A percentile compares a stretch with the other conserved stretches of the same genome.
These are phyloP conservation scores for Angomonas desouzai DNA, from an alignment of 208 protist species.

Conservation along the genomic window DNA sequence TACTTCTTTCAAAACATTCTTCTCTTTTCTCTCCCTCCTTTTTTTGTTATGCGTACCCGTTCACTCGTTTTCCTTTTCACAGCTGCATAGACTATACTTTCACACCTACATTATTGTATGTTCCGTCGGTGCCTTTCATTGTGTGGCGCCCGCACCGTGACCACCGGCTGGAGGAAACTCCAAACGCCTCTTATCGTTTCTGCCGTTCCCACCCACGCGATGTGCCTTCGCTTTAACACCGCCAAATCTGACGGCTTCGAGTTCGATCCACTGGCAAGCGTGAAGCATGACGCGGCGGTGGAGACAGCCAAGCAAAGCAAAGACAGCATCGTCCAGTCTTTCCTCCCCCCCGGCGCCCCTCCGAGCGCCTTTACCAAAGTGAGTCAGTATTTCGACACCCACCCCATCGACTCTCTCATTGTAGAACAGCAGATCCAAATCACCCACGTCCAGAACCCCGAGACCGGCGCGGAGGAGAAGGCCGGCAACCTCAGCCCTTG, in stretches of 20 bases:
- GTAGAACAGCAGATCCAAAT: slow-evolving; percentile 58
- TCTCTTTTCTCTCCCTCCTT: background rate
- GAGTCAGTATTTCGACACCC: slow-evolving; percentile 52
- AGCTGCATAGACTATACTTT: background rate
- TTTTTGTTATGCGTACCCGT: background rate
- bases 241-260: slow-evolving; percentile 37
- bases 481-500: slow-evolving; percentile 62
- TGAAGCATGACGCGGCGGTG: slow-evolving; percentile 73
- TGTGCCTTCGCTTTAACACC: background rate
- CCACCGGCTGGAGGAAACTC: background rate
- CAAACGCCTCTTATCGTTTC: background rate
- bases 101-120: background rate
- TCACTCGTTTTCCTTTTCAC: background rate
- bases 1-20: slow-evolving; percentile 1
- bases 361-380: slow-evolving; percentile 47
- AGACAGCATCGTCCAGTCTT: slow-evolving; percentile 44
- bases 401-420: slow-evolving; percentile 80
- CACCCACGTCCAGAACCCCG: slow-evolving; percentile 79
- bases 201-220: background rate
- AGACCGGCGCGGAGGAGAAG: slow-evolving; percentile 68
- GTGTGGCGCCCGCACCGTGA: background rate
- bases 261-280: slow-evolving; percentile 74
- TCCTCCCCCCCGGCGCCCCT: slow-evolving; percentile 55
- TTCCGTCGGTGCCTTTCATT: background rate
- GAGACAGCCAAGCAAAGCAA: slow-evolving; percentile 55